Percentiles rank a stretch among this genome's conserved stretches.
Conservation (phyloP, 768 basidiomycete species). For the Termitomyces sp. region DNA sequence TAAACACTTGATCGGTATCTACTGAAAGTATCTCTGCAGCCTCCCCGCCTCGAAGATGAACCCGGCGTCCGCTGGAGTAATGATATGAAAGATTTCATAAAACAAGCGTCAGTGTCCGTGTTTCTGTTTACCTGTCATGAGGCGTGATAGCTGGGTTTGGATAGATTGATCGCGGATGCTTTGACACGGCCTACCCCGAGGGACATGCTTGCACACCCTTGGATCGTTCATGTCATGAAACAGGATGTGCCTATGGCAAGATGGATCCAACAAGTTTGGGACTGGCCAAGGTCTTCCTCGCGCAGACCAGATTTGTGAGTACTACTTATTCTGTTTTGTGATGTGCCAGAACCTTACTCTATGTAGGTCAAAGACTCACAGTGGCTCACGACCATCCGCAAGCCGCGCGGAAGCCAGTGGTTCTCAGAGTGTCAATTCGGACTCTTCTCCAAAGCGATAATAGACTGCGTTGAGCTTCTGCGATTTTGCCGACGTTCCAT, state of each 20-base stretch:
- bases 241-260: constrained; percentile 85
- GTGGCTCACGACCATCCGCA: constrained; percentile 20
- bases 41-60: constrained; percentile 80
- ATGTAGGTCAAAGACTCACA: constrained; percentile 23
- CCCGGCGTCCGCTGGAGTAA: constrained; percentile 66
- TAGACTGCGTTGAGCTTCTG: background rate
- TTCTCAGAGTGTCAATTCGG: constrained; percentile 10
- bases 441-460: constrained; percentile 13
- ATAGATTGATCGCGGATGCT: constrained; percentile 52
- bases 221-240: constrained; percentile 74
- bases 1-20: constrained; percentile 1
- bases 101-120: constrained; percentile 59
- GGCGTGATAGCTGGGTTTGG: background rate
- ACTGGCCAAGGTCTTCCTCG: constrained; percentile 52
- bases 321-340: constrained; percentile 10
- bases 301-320: constrained; percentile 44
- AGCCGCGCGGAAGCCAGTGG: constrained; percentile 13
- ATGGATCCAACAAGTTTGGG: constrained; percentile 87
- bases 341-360: background rate
- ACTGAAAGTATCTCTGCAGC: constrained; percentile 37
- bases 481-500: background rate
- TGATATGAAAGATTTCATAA: constrained; percentile 91
- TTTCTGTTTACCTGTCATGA: background rate
- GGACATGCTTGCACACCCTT: constrained; percentile 80
- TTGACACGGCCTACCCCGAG: constrained; percentile 72